Conservation (phyloP, 306 rosid genomes). For the Glycyrrhiza uralensis region DNA sequence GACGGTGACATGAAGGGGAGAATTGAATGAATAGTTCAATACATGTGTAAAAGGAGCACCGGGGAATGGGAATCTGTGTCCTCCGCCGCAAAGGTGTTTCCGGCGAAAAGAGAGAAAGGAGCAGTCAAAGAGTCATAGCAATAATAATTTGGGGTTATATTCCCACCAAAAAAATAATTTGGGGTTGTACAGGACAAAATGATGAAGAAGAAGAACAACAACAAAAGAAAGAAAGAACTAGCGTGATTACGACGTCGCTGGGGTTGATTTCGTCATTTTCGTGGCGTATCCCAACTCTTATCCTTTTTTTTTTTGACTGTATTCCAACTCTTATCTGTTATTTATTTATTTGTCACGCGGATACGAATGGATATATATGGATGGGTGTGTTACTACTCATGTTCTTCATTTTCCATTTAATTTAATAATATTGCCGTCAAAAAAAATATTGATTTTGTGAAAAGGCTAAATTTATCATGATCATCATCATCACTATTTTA, state of each 20-base stretch:
- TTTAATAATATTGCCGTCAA: no score
- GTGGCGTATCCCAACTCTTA: neutral
- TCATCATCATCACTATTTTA: no score
- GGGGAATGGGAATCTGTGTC: neutral
- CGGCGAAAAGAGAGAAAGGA: neutral
- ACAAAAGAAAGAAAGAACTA: no score
- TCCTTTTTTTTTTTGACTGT: no score
- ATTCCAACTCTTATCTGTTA: no score
- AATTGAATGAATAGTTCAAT: neutral
- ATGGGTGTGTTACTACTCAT: no score
- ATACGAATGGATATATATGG: no score
- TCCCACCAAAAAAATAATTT: no score
- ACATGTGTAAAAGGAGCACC: neutral
- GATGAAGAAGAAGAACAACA: neutral
- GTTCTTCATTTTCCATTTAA: no score
- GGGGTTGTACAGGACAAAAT: neutral
- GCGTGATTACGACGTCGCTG: conserved; percentile 1
- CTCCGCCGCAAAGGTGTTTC: neutral
- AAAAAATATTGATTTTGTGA: no score
- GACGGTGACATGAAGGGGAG: conserved; percentile 2
- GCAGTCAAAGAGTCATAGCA: conserved; percentile 8
- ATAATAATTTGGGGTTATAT: neutral
- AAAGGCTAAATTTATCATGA: no score
- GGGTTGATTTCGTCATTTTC: conserved; percentile 6
- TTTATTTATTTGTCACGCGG: no score